A percentile compares a stretch with the other conserved stretches of the same genome.
Evolutionary conservation across 129 eudicot species (phyloP).

Genomic region (Artemisia argyi): DNA sequence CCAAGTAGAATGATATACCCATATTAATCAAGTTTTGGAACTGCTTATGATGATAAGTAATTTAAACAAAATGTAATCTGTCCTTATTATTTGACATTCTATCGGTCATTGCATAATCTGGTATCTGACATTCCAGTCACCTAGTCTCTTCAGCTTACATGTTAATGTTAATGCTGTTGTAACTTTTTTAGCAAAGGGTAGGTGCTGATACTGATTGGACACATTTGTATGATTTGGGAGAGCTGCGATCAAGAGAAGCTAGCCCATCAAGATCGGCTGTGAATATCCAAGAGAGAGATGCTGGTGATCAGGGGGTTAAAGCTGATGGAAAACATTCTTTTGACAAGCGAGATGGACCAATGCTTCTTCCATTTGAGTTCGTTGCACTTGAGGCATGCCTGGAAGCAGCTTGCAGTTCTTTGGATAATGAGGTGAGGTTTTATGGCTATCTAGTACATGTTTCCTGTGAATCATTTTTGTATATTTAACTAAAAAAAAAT

Average conservation of each 20-base stretch:
- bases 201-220: constrained; percentile 61
- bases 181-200: constrained; percentile 50
- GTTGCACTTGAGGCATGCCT: constrained; percentile 60
- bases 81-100: background rate
- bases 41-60: too few species aligned
- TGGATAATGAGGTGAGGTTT: constrained; percentile 49
- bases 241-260: constrained; percentile 53
- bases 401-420: constrained; percentile 62
- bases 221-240: constrained; percentile 80
- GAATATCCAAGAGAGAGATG: constrained; percentile 38
- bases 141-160: background rate
- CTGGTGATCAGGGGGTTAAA: constrained; percentile 48
- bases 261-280: constrained; percentile 53
- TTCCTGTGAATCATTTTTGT: background rate
- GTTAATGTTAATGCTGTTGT: background rate
- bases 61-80: too few species aligned
- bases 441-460: background rate
- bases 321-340: constrained; percentile 59
- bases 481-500: background rate
- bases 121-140: background rate
- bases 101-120: background rate
- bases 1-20: too few species aligned
- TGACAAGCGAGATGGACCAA: constrained; percentile 62
- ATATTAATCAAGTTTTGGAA: too few species aligned
- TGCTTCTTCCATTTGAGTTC: constrained; percentile 58